Conservation (phyloP, 139 green algal species). For the Penium margaritaceum region DNA sequence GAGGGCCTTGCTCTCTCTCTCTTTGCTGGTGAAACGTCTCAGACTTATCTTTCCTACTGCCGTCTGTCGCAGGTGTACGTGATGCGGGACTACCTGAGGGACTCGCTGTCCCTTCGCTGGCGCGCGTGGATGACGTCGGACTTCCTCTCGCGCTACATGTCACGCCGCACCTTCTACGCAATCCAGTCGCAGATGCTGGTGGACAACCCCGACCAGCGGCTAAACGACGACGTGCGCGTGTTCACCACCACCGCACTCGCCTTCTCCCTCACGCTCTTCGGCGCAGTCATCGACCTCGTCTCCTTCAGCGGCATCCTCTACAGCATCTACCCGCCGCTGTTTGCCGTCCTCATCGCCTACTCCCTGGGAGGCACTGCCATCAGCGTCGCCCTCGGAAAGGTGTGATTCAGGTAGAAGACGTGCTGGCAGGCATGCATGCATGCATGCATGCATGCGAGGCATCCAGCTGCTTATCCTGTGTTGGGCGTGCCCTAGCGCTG, state of each 20-base stretch:
- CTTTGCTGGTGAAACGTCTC: neutral
- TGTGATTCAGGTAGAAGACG: neutral
- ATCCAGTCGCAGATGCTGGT: slow-evolving; percentile 61
- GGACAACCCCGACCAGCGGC: slow-evolving; percentile 59
- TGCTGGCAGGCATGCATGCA: neutral
- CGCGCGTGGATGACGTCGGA: slow-evolving; percentile 83
- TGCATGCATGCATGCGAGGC: too few relatives aligned
- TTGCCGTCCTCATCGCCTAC: slow-evolving; percentile 83
- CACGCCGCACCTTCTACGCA: slow-evolving; percentile 79
- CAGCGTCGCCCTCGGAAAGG: slow-evolving; percentile 60
- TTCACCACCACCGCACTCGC: slow-evolving; percentile 83
- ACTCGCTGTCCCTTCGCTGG: slow-evolving; percentile 80
- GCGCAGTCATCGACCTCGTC: slow-evolving; percentile 78
- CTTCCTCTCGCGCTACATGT: slow-evolving; percentile 73
- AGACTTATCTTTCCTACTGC: neutral
- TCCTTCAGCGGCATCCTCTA: slow-evolving; percentile 93
- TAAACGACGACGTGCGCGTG: slow-evolving; percentile 48
- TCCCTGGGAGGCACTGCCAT: slow-evolving; percentile 78
- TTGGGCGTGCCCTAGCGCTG: too few relatives aligned
- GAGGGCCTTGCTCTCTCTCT: neutral
- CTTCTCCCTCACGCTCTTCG: slow-evolving; percentile 78
- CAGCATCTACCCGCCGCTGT: slow-evolving; percentile 94
- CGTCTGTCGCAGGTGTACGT: slow-evolving; percentile 68
- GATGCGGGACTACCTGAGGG: slow-evolving; percentile 72
- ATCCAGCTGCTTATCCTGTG: too few relatives aligned